phyloP scores from a whole-genome alignment of 352 stramenopile species.

The Hyaloperonospora arabidopsidis region DNA sequence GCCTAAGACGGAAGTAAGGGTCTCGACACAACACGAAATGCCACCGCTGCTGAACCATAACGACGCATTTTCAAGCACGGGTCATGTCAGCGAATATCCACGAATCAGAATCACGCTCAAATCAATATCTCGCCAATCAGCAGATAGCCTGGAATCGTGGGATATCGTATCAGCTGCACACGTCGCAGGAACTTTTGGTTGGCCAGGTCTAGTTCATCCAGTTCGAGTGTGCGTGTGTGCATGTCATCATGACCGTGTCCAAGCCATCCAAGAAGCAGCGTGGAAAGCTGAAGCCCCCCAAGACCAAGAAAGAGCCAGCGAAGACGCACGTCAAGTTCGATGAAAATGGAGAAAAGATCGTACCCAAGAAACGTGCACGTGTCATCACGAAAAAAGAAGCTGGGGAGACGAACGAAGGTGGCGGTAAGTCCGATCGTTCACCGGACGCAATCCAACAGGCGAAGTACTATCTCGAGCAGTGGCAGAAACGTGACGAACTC shows the following conservation, averaged over 20 bases:
- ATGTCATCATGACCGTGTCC: slow-evolving; percentile 30
- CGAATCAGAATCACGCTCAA: slow-evolving; percentile 26
- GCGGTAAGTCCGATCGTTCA: slow-evolving; percentile 62
- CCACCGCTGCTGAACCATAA: too few relatives aligned
- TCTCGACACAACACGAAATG: too few relatives aligned
- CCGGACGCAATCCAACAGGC: slow-evolving; percentile 74
- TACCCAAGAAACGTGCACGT: slow-evolving; percentile 42
- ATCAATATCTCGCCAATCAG: slow-evolving; percentile 36
- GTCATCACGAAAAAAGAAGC: slow-evolving; percentile 19
- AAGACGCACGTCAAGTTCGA: slow-evolving; percentile 63
- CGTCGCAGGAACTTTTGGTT: slow-evolving; percentile 27
- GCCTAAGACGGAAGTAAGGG: too few relatives aligned
- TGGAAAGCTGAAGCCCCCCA: slow-evolving; percentile 46
- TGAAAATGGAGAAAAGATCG: slow-evolving; percentile 49
- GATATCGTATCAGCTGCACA: slow-evolving; percentile 7
- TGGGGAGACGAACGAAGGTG: slow-evolving; percentile 32
- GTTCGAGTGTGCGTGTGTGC: neutral
- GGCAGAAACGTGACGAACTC: slow-evolving; percentile 51
- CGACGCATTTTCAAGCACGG: neutral
- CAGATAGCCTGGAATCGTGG: slow-evolving; percentile 1
- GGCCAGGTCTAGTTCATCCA: slow-evolving; percentile 2
- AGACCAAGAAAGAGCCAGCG: slow-evolving; percentile 20
- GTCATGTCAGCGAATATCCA: too few relatives aligned
- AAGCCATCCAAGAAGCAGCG: slow-evolving; percentile 79
- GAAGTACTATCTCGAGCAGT: slow-evolving; percentile 78